Conservation (phyloP, 78 protist genomes). For the Dictyostelium intermedium region DNA sequence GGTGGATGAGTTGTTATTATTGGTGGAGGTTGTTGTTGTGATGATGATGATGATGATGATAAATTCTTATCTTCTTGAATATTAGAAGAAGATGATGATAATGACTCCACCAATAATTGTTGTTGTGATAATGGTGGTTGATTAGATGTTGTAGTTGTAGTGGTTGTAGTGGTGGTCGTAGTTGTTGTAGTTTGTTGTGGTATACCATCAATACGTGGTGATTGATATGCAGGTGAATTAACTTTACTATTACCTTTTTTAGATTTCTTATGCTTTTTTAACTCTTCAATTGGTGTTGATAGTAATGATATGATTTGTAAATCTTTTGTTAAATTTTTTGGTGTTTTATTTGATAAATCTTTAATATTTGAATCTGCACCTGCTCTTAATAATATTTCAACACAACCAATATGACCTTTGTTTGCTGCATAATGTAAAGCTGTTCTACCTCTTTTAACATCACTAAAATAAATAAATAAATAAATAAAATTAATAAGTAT, state of each 20-base stretch:
- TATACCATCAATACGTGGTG: neutral
- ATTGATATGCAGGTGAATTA: neutral
- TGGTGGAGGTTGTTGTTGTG: neutral
- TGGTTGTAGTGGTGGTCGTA: neutral
- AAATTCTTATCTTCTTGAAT: neutral
- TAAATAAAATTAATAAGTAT: neutral
- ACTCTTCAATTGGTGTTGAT: neutral
- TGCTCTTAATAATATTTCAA: conserved; percentile 52
- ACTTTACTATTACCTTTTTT: neutral
- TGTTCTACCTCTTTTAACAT: conserved; percentile 65
- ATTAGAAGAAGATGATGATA: neutral
- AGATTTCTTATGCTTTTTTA: conserved; percentile 21
- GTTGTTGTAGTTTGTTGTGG: neutral
- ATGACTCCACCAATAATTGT: neutral
- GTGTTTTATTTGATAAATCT: conserved; percentile 40
- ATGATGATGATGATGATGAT: neutral
- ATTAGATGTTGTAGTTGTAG: neutral
- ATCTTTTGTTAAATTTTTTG: conserved; percentile 64
- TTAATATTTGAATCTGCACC: conserved; percentile 43
- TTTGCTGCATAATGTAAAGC: conserved; percentile 68
- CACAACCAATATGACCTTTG: conserved; percentile 73
- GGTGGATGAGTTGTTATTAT: neutral
- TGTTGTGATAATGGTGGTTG: neutral
- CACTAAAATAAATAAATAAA: neutral
- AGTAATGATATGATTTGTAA: conserved; percentile 32